phyloP scores from a whole-genome alignment of 2,329 filamentous ascomycete genomes.

The Remersonia thermophila region DNA sequence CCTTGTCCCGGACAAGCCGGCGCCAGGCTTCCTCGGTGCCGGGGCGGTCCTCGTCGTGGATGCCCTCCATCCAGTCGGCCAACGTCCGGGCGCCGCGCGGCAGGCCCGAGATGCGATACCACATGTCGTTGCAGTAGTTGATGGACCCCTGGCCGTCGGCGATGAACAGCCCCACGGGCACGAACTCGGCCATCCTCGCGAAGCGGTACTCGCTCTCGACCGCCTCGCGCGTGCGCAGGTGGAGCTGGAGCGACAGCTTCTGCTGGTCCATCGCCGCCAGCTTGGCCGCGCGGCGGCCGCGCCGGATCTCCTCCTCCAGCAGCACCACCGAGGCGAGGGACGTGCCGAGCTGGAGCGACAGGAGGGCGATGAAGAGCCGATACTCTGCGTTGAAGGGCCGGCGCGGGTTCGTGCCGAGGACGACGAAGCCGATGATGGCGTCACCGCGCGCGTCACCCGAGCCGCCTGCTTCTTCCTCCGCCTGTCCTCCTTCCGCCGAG shows the following conservation, averaged over 20 bases:
- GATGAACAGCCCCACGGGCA: slow-evolving; percentile 76
- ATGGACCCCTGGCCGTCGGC: slow-evolving; percentile 59
- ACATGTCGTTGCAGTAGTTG: slow-evolving; percentile 73
- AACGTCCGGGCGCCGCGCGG: slow-evolving; percentile 45
- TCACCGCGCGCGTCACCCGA: too few species aligned
- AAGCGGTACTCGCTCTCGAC: slow-evolving; percentile 64
- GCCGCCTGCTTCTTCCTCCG: too few species aligned
- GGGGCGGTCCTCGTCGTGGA: slow-evolving; percentile 52
- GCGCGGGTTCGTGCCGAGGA: slow-evolving; percentile 67
- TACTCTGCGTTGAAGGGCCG: slow-evolving; percentile 74
- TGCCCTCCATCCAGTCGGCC: slow-evolving; percentile 60
- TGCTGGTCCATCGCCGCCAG: slow-evolving; percentile 66
- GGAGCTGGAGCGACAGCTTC: slow-evolving; percentile 63
- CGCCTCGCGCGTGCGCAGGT: slow-evolving; percentile 49
- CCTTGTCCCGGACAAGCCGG: slow-evolving; percentile 46
- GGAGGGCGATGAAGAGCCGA: slow-evolving; percentile 60
- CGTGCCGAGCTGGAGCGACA: slow-evolving; percentile 65
- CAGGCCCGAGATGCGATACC: slow-evolving; percentile 58
- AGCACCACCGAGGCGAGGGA: slow-evolving; percentile 71
- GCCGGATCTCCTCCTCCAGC: slow-evolving; percentile 70
- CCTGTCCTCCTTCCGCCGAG: too few species aligned
- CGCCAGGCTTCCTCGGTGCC: slow-evolving; percentile 50
- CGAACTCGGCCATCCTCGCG: slow-evolving; percentile 73
- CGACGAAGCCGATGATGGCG: slow-evolving; percentile 61
- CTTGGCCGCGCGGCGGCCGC: slow-evolving; percentile 60